Evolutionary conservation across 192 early-diverging fungal genomes (phyloP).

Genomic region (Coemansia sp.): DNA sequence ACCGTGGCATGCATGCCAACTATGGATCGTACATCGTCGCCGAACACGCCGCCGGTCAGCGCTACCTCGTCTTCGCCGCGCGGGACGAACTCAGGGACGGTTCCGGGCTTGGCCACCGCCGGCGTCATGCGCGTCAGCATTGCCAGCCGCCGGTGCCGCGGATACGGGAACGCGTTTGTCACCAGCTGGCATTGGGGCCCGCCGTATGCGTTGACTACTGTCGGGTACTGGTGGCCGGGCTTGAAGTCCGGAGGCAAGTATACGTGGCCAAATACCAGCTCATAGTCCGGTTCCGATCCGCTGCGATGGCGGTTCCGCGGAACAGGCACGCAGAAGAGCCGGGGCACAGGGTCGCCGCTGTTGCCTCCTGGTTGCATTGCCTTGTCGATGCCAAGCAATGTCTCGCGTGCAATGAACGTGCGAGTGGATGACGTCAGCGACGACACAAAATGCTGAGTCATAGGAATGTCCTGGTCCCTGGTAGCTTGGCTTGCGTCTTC

Average conservation of each 20-base stretch:
- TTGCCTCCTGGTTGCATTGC: background rate
- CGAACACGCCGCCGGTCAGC: too few relatives aligned
- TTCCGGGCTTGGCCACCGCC: background rate
- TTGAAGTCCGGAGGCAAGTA: constrained; percentile 15
- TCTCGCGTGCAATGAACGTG: constrained; percentile 6
- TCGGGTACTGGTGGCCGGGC: constrained; percentile 45
- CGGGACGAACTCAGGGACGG: constrained; percentile 44
- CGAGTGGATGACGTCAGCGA: constrained; percentile 14
- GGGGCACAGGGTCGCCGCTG: constrained; percentile 13
- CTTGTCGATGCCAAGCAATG: constrained; percentile 13
- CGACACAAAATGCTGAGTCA: background rate
- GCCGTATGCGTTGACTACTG: constrained; percentile 67
- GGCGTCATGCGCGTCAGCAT: constrained; percentile 50
- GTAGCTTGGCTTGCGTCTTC: background rate
- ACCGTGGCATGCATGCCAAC: constrained; percentile 31
- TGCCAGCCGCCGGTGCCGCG: constrained; percentile 60
- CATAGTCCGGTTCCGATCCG: background rate
- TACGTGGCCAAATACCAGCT: constrained; percentile 23
- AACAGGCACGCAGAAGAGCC: constrained; percentile 17
- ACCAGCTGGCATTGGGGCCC: constrained; percentile 73
- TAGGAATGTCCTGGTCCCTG: background rate
- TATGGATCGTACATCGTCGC: background rate
- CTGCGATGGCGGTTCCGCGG: background rate
- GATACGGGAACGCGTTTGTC: constrained; percentile 68
- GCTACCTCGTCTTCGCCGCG: background rate